Base-by-base conservation (phyloP, 495 filamentous ascomycete species). In the Lasiosphaeria ovina region DNA sequence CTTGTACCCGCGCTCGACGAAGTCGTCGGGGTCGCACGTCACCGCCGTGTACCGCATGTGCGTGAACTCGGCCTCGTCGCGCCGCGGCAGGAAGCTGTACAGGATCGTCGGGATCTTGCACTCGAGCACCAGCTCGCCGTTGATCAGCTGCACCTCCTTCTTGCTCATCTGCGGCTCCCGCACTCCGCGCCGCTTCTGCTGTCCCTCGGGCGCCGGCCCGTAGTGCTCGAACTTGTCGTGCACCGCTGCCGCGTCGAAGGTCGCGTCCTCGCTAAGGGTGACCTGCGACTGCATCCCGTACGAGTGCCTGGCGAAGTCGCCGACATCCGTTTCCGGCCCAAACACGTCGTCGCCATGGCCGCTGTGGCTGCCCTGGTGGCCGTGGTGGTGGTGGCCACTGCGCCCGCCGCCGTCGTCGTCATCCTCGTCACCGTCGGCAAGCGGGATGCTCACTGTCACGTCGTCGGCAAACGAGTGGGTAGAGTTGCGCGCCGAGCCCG, bases 21-120 rank as follows among this genome's bases (percentile, higher is more conserved):
- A 99, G 68, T 99, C 93, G 70, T 98, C 93, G 0, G 95, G 95
- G 70, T 99, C 95, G 69, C 93, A 97, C 1, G 95, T 99, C 40
- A 97, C 94, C n/a, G 95, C 95, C 35, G 95, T 98, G 69, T 99
- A 99, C n/a, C 95, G 89, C 95, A 98, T 98, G 71, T 99, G 93
- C 1, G 95, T 99, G 71, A 98, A 99, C 73, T 99, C 95, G 52
- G 90, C 84, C 62, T 96, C 92, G 72, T 98, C 92, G 33, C 93
- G 83, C 36, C 92, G 83, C 0, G 95, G 95, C 51, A 98, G 78
- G 74, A 98, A 98, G 67, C 89, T 92, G 79, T 98, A 92, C 8
- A 98, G 79, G 66, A 97, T 99, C 0, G 95, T 97, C 1, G 95
- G 95, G 53, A 99, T 98, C 72, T 98, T 98, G 81, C 95, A 98